These are phyloP conservation scores for Akanthomyces muscarius DNA, from an alignment of 2,329 filamentous ascomycete species.

Conservation along the genomic window DNA sequence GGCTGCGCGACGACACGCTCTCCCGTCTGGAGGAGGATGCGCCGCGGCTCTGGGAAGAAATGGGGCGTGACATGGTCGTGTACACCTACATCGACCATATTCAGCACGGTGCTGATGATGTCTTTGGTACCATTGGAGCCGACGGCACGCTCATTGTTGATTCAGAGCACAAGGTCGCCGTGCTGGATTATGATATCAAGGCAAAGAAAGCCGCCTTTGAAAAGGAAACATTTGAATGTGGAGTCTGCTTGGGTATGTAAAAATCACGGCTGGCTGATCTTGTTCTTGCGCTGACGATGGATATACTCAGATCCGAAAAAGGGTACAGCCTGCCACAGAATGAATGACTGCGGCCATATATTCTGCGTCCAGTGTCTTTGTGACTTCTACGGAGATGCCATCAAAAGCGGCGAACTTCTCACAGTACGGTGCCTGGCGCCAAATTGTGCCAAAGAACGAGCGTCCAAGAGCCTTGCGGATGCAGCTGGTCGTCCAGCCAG, in stretches of 20 bases:
- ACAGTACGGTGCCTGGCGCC: constrained; percentile 77
- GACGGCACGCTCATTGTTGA: constrained; percentile 49
- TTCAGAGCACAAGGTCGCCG: constrained; percentile 59
- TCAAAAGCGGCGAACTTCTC: constrained; percentile 76
- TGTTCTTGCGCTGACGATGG: neutral
- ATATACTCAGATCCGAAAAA: constrained; percentile 72
- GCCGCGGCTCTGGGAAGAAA: constrained; percentile 56
- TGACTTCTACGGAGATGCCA: constrained; percentile 86
- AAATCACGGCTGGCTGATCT: neutral
- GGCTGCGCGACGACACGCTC: constrained; percentile 51
- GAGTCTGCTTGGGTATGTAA: constrained; percentile 67
- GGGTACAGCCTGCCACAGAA: constrained; percentile 72
- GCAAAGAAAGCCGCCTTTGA: constrained; percentile 74
- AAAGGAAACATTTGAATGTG: constrained; percentile 80
- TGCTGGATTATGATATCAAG: constrained; percentile 75
- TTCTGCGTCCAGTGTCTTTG: constrained; percentile 86
- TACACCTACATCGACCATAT: constrained; percentile 63
- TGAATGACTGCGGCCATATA: constrained; percentile 82
- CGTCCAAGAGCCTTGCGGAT: constrained; percentile 28
- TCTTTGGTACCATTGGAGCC: constrained; percentile 53
- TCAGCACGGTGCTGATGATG: constrained; percentile 54
- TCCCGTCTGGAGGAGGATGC: constrained; percentile 48
- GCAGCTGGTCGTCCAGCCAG: constrained; percentile 27
- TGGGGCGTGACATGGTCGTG: constrained; percentile 54
- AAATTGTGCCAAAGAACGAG: constrained; percentile 66